Percentiles rank a stretch among this genome's conserved stretches.
Conservation (phyloP, 352 stramenopile genomes). For the Pseudoperonospora humuli region DNA sequence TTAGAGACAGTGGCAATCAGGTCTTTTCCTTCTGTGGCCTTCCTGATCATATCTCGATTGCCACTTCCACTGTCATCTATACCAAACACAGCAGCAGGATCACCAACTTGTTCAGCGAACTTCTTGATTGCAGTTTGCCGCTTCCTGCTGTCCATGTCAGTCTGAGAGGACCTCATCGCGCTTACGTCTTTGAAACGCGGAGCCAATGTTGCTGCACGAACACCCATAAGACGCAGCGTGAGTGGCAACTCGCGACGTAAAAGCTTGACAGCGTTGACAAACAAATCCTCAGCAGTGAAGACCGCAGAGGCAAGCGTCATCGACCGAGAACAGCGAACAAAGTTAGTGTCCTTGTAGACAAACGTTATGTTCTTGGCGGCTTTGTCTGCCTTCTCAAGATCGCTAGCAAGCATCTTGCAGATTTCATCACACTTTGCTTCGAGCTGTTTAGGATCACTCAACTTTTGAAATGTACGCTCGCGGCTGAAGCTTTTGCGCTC, state of each 20-base stretch:
- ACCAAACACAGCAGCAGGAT: slow-evolving; percentile 3
- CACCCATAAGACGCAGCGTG: slow-evolving; percentile 56
- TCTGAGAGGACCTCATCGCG: slow-evolving; percentile 5
- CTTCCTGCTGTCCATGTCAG: slow-evolving; percentile 15
- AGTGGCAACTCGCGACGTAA: slow-evolving; percentile 58
- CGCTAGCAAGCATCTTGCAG: slow-evolving; percentile 42
- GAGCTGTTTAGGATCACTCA: slow-evolving; percentile 35
- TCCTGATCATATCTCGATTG: not conserved
- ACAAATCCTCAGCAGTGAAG: slow-evolving; percentile 40
- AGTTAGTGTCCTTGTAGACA: slow-evolving; percentile 66
- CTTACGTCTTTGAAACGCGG: slow-evolving; percentile 11
- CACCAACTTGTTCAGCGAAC: slow-evolving; percentile 22
- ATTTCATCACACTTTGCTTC: slow-evolving; percentile 63
- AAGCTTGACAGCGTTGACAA: slow-evolving; percentile 34
- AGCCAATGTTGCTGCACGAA: slow-evolving; percentile 46
- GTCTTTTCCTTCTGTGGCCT: not conserved
- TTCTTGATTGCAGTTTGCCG: slow-evolving; percentile 40
- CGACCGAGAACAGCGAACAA: slow-evolving; percentile 46
- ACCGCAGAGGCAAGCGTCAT: slow-evolving; percentile 36
- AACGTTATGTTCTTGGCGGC: slow-evolving; percentile 56
- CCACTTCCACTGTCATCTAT: not conserved
- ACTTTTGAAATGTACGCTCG: slow-evolving; percentile 55
- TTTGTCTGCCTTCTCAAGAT: slow-evolving; percentile 37
- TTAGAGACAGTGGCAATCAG: not conserved
- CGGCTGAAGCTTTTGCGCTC: slow-evolving; percentile 77